These are phyloP conservation scores for Rubia occidens DNA, from an alignment of 305 asterid genomes.

Conservation along the genomic window DNA sequence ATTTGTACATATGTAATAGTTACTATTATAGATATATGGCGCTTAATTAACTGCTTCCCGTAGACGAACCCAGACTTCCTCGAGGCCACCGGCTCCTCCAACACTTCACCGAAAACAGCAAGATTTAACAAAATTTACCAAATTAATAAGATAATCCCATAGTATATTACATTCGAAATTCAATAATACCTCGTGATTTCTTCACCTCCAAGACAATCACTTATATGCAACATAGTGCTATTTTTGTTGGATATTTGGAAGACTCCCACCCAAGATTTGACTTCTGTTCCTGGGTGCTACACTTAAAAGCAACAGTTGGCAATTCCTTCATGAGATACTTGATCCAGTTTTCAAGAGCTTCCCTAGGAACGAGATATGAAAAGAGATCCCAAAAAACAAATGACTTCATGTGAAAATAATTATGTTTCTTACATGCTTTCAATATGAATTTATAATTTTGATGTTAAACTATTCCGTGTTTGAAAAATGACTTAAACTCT, in stretches of 20 bases:
- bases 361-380: constrained; percentile 91
- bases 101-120: too few species aligned
- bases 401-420: background rate
- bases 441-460: background rate
- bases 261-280: constrained; percentile 95
- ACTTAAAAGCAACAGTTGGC: constrained; percentile 49
- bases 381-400: too few species aligned
- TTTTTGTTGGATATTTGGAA: constrained; percentile 38
- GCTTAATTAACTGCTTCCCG: too few species aligned
- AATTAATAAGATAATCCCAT: too few species aligned
- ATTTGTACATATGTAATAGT: too few species aligned
- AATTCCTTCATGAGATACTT: constrained; percentile 86
- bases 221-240: constrained; percentile 42
- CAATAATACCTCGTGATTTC: constrained; percentile 64
- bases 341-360: constrained; percentile 91
- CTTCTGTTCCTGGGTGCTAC: constrained; percentile 94
- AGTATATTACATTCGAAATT: background rate
- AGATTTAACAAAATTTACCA: background rate
- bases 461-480: background rate
- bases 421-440: background rate
- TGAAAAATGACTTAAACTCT: background rate
- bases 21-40: too few species aligned
- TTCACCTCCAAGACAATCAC: constrained; percentile 83
- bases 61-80: too few species aligned
- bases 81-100: too few species aligned